Evolutionary conservation across 345 rosid genomes (phyloP).

Genomic region (Ailanthus altissimus): DNA sequence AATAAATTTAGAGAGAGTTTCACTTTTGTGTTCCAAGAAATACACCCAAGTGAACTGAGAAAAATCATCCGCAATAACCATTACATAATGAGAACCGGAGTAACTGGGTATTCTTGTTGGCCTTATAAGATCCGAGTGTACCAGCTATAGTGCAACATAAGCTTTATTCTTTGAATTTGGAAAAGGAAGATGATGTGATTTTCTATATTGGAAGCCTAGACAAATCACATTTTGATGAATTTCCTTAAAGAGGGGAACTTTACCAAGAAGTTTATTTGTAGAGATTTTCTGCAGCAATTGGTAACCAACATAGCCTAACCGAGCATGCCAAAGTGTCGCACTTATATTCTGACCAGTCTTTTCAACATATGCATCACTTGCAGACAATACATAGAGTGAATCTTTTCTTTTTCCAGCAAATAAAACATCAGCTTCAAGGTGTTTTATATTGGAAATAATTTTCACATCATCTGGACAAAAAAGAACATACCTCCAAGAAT

Average conservation of each 20-base stretch:
- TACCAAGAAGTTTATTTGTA: no score
- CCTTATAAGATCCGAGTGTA: background rate
- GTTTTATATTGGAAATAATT: background rate
- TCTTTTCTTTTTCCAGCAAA: background rate
- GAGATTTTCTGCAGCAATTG: no score
- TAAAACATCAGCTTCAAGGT: background rate
- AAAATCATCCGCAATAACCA: background rate
- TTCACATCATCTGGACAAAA: background rate
- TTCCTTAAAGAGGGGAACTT: no score
- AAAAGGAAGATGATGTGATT: background rate
- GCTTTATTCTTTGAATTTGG: background rate
- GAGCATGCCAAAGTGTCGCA: no score
- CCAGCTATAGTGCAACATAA: background rate
- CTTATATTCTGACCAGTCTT: background rate
- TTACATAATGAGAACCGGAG: background rate
- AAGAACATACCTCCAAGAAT: background rate
- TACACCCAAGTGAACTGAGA: slow-evolving; percentile 7
- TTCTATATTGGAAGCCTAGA: background rate
- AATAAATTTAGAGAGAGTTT: slow-evolving; percentile 4
- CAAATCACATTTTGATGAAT: no score
- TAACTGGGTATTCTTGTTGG: slow-evolving; percentile 10
- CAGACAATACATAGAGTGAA: background rate
- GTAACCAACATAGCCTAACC: no score
- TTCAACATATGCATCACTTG: background rate
- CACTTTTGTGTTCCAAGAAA: slow-evolving; percentile 8